Percentiles rank a stretch among this genome's conserved stretches.
Conservation (phyloP, 2,329 filamentous ascomycete species). For the Lachnellula occidentalis region DNA sequence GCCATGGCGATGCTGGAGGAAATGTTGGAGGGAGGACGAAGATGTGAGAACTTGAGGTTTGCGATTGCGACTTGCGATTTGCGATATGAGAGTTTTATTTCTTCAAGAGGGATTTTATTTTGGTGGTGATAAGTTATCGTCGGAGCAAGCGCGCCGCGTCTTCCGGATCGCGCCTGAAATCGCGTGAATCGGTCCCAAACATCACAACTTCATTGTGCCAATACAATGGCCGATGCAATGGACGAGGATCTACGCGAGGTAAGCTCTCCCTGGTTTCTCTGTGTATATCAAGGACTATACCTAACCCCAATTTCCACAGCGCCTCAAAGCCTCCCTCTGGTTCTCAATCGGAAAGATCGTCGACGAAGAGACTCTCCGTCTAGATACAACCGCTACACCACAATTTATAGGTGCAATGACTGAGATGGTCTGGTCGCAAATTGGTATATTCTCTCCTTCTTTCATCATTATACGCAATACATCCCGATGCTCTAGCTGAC, state of each 20-base stretch:
- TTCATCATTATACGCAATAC: not conserved
- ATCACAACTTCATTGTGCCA: not conserved
- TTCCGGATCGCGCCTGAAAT: no score
- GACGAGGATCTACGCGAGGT: constrained; percentile 22
- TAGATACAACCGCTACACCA: constrained; percentile 79
- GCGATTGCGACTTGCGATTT: constrained; percentile 3
- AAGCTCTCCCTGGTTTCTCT: not conserved
- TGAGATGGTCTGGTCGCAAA: constrained; percentile 81
- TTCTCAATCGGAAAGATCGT: constrained; percentile 80
- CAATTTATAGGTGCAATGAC: constrained; percentile 84
- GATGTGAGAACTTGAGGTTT: not conserved
- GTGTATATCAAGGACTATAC: not conserved
- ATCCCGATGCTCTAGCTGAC: not conserved
- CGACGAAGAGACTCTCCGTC: constrained; percentile 70
- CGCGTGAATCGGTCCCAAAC: no score
- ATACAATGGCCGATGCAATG: constrained; percentile 19
- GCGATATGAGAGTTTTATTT: not conserved
- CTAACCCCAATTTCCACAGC: constrained; percentile 41
- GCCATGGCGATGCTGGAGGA: not conserved
- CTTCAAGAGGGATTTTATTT: not conserved
- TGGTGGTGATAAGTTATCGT: no score
- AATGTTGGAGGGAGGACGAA: not conserved
- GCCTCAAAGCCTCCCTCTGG: constrained; percentile 81
- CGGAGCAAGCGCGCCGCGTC: no score
- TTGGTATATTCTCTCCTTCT: constrained; percentile 50